phyloP scores from a whole-genome alignment of 257 asterid species.

The Solanum acaule region DNA sequence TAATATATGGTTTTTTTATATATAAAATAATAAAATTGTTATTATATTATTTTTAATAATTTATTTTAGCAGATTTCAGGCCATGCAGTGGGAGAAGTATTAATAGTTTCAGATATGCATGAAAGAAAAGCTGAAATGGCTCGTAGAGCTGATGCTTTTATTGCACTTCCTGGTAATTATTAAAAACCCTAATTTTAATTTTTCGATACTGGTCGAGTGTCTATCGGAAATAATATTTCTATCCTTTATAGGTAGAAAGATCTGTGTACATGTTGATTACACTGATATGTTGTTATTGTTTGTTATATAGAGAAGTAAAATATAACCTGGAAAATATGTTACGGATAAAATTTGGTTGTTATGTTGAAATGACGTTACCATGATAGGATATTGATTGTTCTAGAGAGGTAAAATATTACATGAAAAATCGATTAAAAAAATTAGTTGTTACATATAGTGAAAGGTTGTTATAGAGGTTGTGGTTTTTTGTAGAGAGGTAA shows the following conservation, averaged over 20 bases:
- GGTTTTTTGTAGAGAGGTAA: neutral
- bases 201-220: neutral
- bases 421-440: neutral
- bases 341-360: neutral
- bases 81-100: slow-evolving; percentile 45
- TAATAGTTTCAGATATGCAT: slow-evolving; percentile 58
- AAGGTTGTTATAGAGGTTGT: neutral
- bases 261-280: neutral
- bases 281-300: neutral
- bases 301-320: neutral
- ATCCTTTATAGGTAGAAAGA: neutral
- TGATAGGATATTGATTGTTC: neutral
- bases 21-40: neutral
- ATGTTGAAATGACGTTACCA: neutral
- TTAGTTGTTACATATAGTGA: neutral
- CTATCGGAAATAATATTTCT: neutral
- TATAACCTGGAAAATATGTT: neutral
- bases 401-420: neutral
- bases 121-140: slow-evolving; percentile 73
- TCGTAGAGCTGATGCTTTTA: slow-evolving; percentile 41
- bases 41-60: neutral
- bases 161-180: slow-evolving; percentile 52
- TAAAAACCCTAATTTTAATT: neutral
- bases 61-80: slow-evolving; percentile 42
- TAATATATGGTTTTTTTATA: neutral